Evolutionary conservation across 78 protist species (phyloP).

Genomic region (Dictyostelium firmibasis): DNA sequence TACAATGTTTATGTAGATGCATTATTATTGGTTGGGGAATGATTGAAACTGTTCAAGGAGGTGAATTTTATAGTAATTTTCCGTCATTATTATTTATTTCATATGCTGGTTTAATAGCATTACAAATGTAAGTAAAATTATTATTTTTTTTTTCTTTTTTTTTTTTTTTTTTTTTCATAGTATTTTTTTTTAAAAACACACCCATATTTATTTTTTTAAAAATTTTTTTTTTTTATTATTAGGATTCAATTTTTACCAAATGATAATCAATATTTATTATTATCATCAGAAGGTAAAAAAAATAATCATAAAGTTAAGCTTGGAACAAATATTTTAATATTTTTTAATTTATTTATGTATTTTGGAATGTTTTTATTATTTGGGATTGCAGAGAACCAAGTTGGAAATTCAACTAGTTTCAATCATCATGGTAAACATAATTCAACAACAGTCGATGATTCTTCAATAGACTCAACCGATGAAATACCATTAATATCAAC

Average conservation of each 20-base stretch:
- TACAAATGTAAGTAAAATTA: slow-evolving; percentile 15
- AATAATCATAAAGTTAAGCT: not conserved
- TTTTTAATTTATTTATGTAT: slow-evolving; percentile 10
- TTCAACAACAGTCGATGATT: not conserved
- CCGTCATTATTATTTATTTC: slow-evolving; percentile 42
- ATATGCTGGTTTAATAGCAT: slow-evolving; percentile 11
- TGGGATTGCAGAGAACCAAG: slow-evolving; percentile 20
- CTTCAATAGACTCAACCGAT: not conserved
- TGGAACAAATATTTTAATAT: slow-evolving; percentile 25
- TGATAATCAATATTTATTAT: slow-evolving; percentile 19
- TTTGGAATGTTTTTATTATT: slow-evolving; percentile 28
- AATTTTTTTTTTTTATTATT: too few species aligned
- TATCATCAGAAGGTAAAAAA: not conserved
- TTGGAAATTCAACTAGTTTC: slow-evolving; percentile 9
- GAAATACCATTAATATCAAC: not conserved
- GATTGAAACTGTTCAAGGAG: not conserved
- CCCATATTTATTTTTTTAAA: not conserved
- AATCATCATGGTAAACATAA: not conserved
- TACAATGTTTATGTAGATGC: slow-evolving; percentile 18
- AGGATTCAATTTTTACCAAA: slow-evolving; percentile 34
- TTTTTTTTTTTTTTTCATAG: not conserved
- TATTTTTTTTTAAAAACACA: not conserved
- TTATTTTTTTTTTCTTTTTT: not conserved
- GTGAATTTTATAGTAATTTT: slow-evolving; percentile 28
- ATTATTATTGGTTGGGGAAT: slow-evolving; percentile 24